Evolutionary conservation across 2,329 filamentous ascomycete species (phyloP).

Genomic region (Pseudogymnoascus sp.): DNA sequence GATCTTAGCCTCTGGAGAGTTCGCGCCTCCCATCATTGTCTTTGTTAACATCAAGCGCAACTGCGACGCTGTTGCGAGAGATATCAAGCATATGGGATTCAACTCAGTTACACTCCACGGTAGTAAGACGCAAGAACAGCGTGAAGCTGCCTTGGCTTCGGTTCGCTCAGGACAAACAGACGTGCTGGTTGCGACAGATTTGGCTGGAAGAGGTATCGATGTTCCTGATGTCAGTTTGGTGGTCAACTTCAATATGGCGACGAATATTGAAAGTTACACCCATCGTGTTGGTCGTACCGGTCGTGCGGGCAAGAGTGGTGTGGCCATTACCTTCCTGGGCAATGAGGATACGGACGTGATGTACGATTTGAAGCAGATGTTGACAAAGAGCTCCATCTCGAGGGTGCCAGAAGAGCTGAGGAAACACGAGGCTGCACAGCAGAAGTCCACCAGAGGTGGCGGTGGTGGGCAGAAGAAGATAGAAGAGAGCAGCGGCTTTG

Average conservation of each 20-base stretch:
- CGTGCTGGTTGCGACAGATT: conserved; percentile 89
- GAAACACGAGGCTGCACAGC: conserved; percentile 86
- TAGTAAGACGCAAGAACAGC: conserved; percentile 94
- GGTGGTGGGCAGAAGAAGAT: conserved; percentile 40
- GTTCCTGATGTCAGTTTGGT: conserved; percentile 90
- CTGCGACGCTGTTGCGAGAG: conserved; percentile 87
- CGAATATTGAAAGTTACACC: conserved; percentile 87
- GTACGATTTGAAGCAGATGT: conserved; percentile 94
- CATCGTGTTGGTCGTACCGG: conserved; percentile 95
- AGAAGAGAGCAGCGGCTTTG: conserved; percentile 33
- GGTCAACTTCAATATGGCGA: conserved; percentile 98
- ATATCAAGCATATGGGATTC: conserved; percentile 92
- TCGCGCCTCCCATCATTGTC: conserved; percentile 86
- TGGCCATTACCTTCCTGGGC: conserved; percentile 91
- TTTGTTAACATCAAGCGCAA: conserved; percentile 99
- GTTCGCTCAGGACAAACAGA: conserved; percentile 74
- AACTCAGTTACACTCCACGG: conserved; percentile 86
- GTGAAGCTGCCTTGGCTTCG: conserved; percentile 84
- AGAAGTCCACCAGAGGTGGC: conserved; percentile 53
- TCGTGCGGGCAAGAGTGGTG: conserved; percentile 93
- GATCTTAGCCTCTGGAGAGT: conserved; percentile 74
- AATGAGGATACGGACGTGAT: conserved; percentile 83
- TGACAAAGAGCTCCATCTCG: conserved; percentile 80
- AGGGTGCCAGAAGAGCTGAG: conserved; percentile 86
- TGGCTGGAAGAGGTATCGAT: conserved; percentile 96